Evolutionary conservation across 352 stramenopile species (phyloP), one percentile per base, ranked within the genome.

Genomic region (Globisporangium alternatum): DNA sequence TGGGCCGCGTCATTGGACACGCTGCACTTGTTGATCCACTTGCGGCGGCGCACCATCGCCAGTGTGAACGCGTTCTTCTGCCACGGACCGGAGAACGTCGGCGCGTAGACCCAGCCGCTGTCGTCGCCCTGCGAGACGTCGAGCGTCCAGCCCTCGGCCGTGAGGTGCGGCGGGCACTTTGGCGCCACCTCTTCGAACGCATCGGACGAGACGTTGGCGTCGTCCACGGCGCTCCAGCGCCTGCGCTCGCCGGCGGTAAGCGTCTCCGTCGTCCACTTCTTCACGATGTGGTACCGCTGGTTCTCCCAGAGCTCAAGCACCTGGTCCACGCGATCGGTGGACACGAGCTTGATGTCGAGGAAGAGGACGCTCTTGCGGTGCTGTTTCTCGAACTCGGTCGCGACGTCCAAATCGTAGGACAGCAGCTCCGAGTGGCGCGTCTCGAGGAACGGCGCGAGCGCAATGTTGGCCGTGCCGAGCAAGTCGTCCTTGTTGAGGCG

Each of bases 241-340:
- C 84, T 85, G 62, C 87, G 84, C 52, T 95, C 83, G 41, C 66
- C 83, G 0, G 71, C 45, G 30, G 89, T 71, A 37, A 88, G 54
- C 43, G 74, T 78, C 41, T 91, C 79, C 19, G 70, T 81, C 15
- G 77, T 90, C 83, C 84, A 95, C 49, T 88, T 90, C 66, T 88
- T 85, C 60, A 90, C 71, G 51, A 91, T 75, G 60, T 89, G 76
- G 69, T 83, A 93, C 21, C 82, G 80, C 67, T 95, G 81, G 71
- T 93, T 90, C 73, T 95, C 84, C 84, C 85, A 95, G 21, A 93
- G 76, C 69, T 93, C 84, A 6, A 95, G 72, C 21, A 89, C 72
- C 59, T 83, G 70, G 62, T 91, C 83, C 21, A 86, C 77, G 31
- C 63, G 68, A 43, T 86, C 78, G 25, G 79, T 77, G 3, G 73